A percentile compares a stretch with the other conserved stretches of the same genome.
Evolutionary conservation across 2,329 filamentous ascomycete genomes (phyloP).

Genomic region (Phyllosticta paracitricarpa): DNA sequence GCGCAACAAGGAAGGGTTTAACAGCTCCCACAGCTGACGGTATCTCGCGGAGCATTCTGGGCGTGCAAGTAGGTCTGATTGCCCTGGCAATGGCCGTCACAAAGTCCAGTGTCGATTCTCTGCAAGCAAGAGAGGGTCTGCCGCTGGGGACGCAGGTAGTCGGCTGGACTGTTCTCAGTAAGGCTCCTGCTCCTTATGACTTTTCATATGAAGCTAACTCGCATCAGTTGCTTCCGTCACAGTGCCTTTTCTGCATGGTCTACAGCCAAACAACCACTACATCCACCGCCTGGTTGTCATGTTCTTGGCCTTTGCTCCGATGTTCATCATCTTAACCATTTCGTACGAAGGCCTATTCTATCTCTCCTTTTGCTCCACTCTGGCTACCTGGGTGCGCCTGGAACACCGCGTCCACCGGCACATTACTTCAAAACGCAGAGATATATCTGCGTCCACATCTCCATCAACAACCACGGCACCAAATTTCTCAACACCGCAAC

Average conservation of each 20-base stretch:
- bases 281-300: constrained; percentile 80
- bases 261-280: constrained; percentile 78
- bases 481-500: constrained; percentile 20
- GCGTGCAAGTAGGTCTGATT: constrained; percentile 65
- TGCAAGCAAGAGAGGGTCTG: constrained; percentile 77
- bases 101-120: constrained; percentile 68
- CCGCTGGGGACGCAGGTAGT: constrained; percentile 80
- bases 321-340: constrained; percentile 92
- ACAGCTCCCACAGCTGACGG: constrained; percentile 27
- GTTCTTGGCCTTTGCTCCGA: constrained; percentile 85
- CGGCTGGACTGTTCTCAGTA: constrained; percentile 71
- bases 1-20: constrained; percentile 21
- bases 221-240: constrained; percentile 57
- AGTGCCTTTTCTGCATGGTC: constrained; percentile 69
- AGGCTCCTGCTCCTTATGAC: constrained; percentile 16
- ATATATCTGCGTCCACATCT: constrained; percentile 15
- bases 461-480: constrained; percentile 14
- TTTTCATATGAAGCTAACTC: constrained; percentile 11
- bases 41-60: constrained; percentile 51
- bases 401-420: constrained; percentile 64
- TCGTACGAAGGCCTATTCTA: constrained; percentile 98
- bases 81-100: constrained; percentile 78
- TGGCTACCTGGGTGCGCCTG: constrained; percentile 84
- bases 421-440: constrained; percentile 12
- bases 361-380: constrained; percentile 66